Base-by-base conservation (phyloP, 2,329 filamentous ascomycete genomes). In the Botrytis cinerea region DNA sequence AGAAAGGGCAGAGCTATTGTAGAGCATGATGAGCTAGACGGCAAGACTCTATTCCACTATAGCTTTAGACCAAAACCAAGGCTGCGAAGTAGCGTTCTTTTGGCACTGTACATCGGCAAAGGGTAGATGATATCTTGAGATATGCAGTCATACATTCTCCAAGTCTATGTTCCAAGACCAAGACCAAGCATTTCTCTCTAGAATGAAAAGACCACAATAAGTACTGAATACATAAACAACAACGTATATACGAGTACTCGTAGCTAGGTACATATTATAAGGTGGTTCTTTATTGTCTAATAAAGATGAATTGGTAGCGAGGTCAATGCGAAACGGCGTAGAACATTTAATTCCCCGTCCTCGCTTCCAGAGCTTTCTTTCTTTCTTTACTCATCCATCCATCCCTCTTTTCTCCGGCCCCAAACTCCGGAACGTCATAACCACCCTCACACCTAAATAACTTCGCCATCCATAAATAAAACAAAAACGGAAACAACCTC, bases 331-430 rank as follows among this genome's bases (percentile, higher is more conserved):
- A 54, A 32, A 61, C 38, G 59, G 59, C 59, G 14, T 43, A 28
- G 32, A 43, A 57, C 25, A 35, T 70, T 57, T 9, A 64, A 64
- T 32, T 46, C 10, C 62, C 35, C 32, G 6, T 25, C 69, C 38
- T 68, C 40, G 71, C 71, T 72, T 72, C 71, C 62, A 72, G 51
- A 72, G 62, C 71, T 59, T 72, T 72, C 71, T 72, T 67, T 72
- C 71, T 59, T 72, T 72, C 71, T 72, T 72, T 72, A 25, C 48
- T 12, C 43, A 38, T 54, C 64, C 43, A 38, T 54, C 64, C 43
- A 38, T 54, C 64, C 46, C 35, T 68, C 60, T 71, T 71, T 71
- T 63, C 40, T 62, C 59, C 69, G 59, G 25, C 32, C 25, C 46
- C 62, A 66, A 68, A 72, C 71, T 72, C 71, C 71, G 71, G 62